Percentiles rank a stretch among this genome's conserved stretches.
phyloP scores from a whole-genome alignment of 768 basidiomycete species.

The Phylloporus scabripes region DNA sequence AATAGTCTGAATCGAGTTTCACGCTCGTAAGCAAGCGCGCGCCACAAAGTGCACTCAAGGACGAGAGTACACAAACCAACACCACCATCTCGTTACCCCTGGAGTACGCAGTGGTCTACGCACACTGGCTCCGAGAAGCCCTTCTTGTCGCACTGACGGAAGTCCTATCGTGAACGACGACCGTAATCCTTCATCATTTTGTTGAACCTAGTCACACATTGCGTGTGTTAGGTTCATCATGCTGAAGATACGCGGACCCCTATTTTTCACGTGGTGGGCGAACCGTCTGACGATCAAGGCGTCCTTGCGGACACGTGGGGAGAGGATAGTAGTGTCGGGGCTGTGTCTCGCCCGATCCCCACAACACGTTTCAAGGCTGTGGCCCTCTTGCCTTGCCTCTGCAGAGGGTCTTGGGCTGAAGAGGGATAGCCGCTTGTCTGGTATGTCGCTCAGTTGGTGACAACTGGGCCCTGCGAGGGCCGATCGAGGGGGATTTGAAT shows the following conservation, averaged over 20 bases:
- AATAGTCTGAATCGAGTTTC: slow-evolving; percentile 33
- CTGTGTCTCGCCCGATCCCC: slow-evolving; percentile 43
- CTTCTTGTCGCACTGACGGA: neutral
- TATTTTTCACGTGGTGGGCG: neutral
- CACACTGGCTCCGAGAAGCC: neutral
- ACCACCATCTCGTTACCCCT: slow-evolving; percentile 21
- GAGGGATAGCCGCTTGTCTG: slow-evolving; percentile 48
- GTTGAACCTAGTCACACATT: too few species aligned
- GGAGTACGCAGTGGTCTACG: neutral
- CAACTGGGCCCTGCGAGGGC: slow-evolving; percentile 56
- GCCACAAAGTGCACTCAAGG: slow-evolving; percentile 29
- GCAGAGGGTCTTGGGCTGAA: slow-evolving; percentile 39
- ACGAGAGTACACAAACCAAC: slow-evolving; percentile 3
- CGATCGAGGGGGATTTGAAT: slow-evolving; percentile 58
- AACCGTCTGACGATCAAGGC: slow-evolving; percentile 9
- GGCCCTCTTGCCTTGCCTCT: slow-evolving; percentile 15
- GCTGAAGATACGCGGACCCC: neutral
- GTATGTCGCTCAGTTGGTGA: slow-evolving; percentile 59
- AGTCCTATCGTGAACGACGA: neutral
- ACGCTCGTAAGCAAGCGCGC: slow-evolving; percentile 11
- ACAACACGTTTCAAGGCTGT: slow-evolving; percentile 49
- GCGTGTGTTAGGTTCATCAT: neutral
- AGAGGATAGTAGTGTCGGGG: slow-evolving; percentile 8
- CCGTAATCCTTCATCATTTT: too few species aligned
- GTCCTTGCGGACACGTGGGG: slow-evolving; percentile 12